Base-by-base conservation (phyloP, 2,329 filamentous ascomycete species). In the Alternaria sp. region DNA sequence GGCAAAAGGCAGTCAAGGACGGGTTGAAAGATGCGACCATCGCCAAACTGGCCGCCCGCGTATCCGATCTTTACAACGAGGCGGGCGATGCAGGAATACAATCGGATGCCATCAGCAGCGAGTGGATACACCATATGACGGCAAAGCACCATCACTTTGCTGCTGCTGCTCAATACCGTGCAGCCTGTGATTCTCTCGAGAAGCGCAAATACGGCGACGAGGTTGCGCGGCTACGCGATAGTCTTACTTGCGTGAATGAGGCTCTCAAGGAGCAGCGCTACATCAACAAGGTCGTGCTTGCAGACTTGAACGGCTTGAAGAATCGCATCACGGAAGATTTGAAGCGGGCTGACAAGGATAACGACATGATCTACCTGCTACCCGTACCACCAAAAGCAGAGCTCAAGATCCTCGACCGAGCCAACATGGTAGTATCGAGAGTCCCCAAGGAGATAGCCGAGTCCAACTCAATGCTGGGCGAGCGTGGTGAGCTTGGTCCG, bases 101-200 rank as follows among this genome's bases (percentile, higher is more conserved):
- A 77, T 97, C 93, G 62, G 89, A 97, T 70, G 89, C 91, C 14
- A 89, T 98, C 66, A 95, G 91, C 74, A 93, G 90, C 55, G 91
- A 95, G 62, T 98, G 94, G 95, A 97, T 99, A 68, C 94, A 98
- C 77, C 94, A 98, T 75, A 93, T 96, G 85, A 93, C 91, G 26
- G 95, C 94, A 5, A 99, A 98, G 76, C 93, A 98, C 72, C 91
- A 97, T 73, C 95, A 98, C 77, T 98, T 99, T 79, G 93, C 94
- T 1, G 94, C 92, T 0, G 95, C 95, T 0, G 95, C 95, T 0
- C 95, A 99, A 74, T 98, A 94, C 69, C 85, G 95, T 13, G 92
- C 94, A 26, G 92, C 95, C 0, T 89, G 92, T 63, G 93, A 97
- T 72, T 95, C 92, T 67, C 77, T 99, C 13, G 95, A 98, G 79